Evolutionary conservation across 2,329 filamentous ascomycete species (phyloP).

Genomic region (Neofusicoccum kwambonambiense): DNA sequence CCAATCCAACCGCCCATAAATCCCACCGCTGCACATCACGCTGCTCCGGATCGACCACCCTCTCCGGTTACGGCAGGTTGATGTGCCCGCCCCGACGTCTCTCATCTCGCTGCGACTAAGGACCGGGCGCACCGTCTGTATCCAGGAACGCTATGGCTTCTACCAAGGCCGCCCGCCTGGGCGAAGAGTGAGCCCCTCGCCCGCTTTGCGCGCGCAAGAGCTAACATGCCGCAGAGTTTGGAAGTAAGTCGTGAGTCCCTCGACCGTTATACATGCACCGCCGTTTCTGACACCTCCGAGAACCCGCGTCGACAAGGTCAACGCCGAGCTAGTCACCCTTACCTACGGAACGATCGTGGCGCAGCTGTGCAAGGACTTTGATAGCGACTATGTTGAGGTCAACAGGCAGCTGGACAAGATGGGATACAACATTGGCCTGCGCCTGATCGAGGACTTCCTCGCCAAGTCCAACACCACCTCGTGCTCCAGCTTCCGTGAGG

Average conservation of each 20-base stretch:
- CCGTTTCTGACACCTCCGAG: constrained; percentile 47
- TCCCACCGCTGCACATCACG: not conserved
- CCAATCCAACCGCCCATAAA: not conserved
- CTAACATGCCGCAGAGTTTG: constrained; percentile 65
- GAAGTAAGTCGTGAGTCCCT: constrained; percentile 66
- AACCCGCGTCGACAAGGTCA: constrained; percentile 94
- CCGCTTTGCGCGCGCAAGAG: constrained; percentile 27
- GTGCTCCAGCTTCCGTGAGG: constrained; percentile 91
- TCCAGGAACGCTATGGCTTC: constrained; percentile 47
- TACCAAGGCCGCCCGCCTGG: constrained; percentile 66
- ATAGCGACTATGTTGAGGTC: constrained; percentile 89
- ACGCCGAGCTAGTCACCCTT: constrained; percentile 92
- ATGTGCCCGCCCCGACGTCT: not conserved
- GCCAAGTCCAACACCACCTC: constrained; percentile 89
- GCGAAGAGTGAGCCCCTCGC: constrained; percentile 65
- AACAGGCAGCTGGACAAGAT: constrained; percentile 98
- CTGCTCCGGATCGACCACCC: not conserved
- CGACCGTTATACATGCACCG: not conserved
- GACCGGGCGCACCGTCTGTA: constrained; percentile 14
- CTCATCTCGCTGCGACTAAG: constrained; percentile 14
- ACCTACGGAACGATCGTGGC: constrained; percentile 98
- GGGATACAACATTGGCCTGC: constrained; percentile 97
- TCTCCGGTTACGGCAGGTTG: constrained; percentile 13
- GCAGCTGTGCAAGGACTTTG: constrained; percentile 94
- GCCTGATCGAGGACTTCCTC: constrained; percentile 94